Evolutionary conservation across 169 alveolate genomes (phyloP).

Genomic region (Plasmodium knowlesi): DNA sequence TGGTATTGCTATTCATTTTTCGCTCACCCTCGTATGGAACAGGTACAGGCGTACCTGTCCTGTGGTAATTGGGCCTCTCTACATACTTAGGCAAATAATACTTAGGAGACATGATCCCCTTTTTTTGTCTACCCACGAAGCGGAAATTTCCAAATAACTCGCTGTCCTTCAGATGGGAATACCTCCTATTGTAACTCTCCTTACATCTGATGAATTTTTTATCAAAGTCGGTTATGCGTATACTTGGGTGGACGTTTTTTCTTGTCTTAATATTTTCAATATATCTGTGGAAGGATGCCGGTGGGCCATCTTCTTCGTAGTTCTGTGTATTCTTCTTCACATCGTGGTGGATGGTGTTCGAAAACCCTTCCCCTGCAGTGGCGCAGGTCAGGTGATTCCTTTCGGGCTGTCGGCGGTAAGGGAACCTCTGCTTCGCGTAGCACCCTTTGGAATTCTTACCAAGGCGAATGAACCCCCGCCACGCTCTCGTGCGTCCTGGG

Average conservation of each 20-base stretch:
- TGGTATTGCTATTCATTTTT: no score
- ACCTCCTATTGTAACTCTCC: constrained; percentile 38
- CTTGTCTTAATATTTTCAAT: constrained; percentile 50
- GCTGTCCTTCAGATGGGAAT: constrained; percentile 30
- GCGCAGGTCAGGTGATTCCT: not conserved
- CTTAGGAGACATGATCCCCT: constrained; percentile 79
- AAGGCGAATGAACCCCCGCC: not conserved
- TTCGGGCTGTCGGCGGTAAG: not conserved
- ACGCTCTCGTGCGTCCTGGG: not conserved
- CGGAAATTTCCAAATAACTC: constrained; percentile 34
- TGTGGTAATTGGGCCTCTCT: constrained; percentile 79
- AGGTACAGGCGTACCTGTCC: constrained; percentile 78
- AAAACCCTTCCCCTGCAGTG: constrained; percentile 25
- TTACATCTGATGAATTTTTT: constrained; percentile 46
- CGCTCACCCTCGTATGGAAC: constrained; percentile 71
- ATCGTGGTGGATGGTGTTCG: constrained; percentile 25
- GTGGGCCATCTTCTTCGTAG: constrained; percentile 41
- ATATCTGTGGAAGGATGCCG: constrained; percentile 44
- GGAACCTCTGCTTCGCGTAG: not conserved
- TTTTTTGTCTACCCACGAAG: constrained; percentile 76
- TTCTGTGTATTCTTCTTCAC: constrained; percentile 48
- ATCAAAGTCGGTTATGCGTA: constrained; percentile 33
- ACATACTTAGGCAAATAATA: constrained; percentile 76
- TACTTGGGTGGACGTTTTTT: constrained; percentile 59
- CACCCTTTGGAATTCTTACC: not conserved